Evolutionary conservation across 805 yeast genomes (phyloP), one percentile per base, ranked within the genome.

Genomic region (Candida saitoana): DNA sequence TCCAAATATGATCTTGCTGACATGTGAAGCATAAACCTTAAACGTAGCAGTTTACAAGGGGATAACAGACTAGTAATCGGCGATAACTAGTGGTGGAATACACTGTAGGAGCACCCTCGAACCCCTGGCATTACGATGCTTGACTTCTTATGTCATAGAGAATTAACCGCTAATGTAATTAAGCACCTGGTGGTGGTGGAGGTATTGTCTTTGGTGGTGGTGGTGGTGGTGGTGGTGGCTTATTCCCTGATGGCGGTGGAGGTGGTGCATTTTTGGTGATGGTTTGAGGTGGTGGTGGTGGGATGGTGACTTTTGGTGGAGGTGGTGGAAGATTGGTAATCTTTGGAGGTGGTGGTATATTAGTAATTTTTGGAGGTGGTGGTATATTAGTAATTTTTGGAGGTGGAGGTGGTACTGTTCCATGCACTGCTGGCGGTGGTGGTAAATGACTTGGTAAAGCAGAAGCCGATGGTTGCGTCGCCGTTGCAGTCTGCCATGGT

Each of bases 301-400:
- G 49, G 22, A 36, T 12, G 11, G 5, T 29, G 5, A 12, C 11
- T 5, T 9, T 29, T 33, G 49, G 55, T 9, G 36, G 14, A 3
- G 41, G 41, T 12, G 60, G 55, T 25, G 59, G 56, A n/a, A 51
- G 29, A 6, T 38, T 34, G 18, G 49, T 39, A 6, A 55, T 36
- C 9, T 52, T 54, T 17, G 63, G 57, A 14, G 67, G 62, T 17
- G 64, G 53, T 34, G 62, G 55, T 18, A 40, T 14, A 9, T 49
- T 42, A 19, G 58, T 45, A 25, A 55, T 49, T 11, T 22, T 22
- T 18, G 54, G 47, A n/a, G 60, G 55, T 2, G 55, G 48, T 34
- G 49, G 48, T 8, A 41, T 29, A 12, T 7, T 33, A 6, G 35
- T 38, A 18, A 15, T 25, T 17, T 22, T 24, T 16, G 43, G 35